Conservation (phyloP, 2,329 filamentous ascomycete genomes). For the Cyphellophora europaea region DNA sequence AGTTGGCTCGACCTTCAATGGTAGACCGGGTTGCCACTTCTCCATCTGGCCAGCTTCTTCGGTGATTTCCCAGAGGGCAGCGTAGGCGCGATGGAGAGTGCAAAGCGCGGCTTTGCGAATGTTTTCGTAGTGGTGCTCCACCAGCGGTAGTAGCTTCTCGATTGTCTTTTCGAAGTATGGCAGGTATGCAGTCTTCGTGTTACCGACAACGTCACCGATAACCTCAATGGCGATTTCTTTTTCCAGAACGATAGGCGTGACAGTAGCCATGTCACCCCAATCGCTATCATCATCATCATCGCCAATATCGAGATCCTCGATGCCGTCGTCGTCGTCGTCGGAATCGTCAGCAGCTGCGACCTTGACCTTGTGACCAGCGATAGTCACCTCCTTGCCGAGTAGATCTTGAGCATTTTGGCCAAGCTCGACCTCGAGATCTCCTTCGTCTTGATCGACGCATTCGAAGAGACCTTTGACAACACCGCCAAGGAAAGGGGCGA, state of each 20-base stretch:
- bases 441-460: slow-evolving; percentile 81
- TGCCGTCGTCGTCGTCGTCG: slow-evolving; percentile 42
- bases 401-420: slow-evolving; percentile 66
- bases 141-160: slow-evolving; percentile 67
- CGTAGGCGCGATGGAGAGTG: slow-evolving; percentile 88
- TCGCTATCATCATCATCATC: slow-evolving; percentile 71
- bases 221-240: slow-evolving; percentile 97
- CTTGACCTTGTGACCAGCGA: slow-evolving; percentile 79
- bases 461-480: slow-evolving; percentile 56
- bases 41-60: slow-evolving; percentile 65
- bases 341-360: slow-evolving; percentile 56
- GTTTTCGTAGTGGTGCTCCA: slow-evolving; percentile 85
- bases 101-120: slow-evolving; percentile 86
- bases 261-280: slow-evolving; percentile 73
- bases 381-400: slow-evolving; percentile 64
- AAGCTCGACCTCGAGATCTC: slow-evolving; percentile 66
- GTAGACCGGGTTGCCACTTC: slow-evolving; percentile 85
- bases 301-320: slow-evolving; percentile 50
- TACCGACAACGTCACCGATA: slow-evolving; percentile 80
- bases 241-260: slow-evolving; percentile 84
- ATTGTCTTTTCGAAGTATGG: slow-evolving; percentile 85
- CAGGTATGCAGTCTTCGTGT: slow-evolving; percentile 70
- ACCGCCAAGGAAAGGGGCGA: slow-evolving; percentile 36
- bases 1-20: slow-evolving; percentile 69
- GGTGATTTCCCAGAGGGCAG: slow-evolving; percentile 78